A percentile compares a stretch with the other conserved stretches of the same genome.
Conservation (phyloP, 192 early-diverging fungal species). For the Oehlia diaphana region DNA sequence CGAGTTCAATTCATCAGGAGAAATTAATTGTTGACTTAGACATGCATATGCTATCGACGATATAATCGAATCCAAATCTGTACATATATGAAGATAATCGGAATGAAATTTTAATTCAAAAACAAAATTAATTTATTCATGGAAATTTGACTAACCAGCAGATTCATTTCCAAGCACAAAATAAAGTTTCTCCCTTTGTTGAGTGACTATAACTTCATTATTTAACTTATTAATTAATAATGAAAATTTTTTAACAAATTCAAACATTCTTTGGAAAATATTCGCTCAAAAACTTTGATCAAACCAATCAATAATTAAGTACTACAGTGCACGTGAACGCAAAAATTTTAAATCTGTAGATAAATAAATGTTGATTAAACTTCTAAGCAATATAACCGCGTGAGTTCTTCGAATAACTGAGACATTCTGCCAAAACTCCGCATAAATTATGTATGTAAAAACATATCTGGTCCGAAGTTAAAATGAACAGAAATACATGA, state of each 20-base stretch:
- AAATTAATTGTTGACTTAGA: slow-evolving; percentile 36
- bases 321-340: too few species aligned
- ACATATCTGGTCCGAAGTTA: too few species aligned
- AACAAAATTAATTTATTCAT: not conserved
- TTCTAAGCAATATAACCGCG: too few species aligned
- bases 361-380: too few species aligned
- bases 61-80: slow-evolving; percentile 73
- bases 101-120: not conserved
- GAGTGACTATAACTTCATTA: not conserved
- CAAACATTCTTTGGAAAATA: not conserved
- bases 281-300: too few species aligned
- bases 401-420: too few species aligned
- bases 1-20: not conserved
- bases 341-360: too few species aligned
- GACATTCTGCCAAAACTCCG: too few species aligned
- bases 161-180: slow-evolving; percentile 75
- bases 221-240: not conserved
- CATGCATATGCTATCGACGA: slow-evolving; percentile 57
- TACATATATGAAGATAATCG: not conserved
- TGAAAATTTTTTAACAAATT: not conserved
- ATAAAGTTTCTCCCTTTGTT: not conserved
- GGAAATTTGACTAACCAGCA: slow-evolving; percentile 48
- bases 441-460: too few species aligned
- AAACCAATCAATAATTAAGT: too few species aligned
- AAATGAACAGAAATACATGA: too few species aligned